A percentile compares a stretch with the other conserved stretches of the same genome.
phyloP scores from a whole-genome alignment of 2,329 filamentous ascomycete genomes.

The Rutstroemia sp. region DNA sequence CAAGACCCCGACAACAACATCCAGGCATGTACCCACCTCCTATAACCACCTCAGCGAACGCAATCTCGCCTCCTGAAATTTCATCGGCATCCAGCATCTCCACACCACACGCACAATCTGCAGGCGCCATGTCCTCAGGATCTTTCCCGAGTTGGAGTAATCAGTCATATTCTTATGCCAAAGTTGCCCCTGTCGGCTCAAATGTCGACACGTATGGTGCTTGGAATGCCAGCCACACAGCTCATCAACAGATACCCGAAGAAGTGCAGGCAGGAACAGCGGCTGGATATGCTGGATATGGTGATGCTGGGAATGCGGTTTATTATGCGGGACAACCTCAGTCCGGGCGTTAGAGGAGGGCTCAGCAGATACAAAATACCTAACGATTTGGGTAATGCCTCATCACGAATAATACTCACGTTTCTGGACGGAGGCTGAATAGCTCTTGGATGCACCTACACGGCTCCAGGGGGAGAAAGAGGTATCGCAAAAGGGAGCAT shows the following conservation, averaged over 20 bases:
- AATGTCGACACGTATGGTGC: slow-evolving; percentile 21
- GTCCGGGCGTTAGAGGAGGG: slow-evolving; percentile 8
- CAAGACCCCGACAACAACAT: background rate
- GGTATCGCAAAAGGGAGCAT: background rate
- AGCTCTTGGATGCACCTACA: background rate
- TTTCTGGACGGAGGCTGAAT: slow-evolving; percentile 1
- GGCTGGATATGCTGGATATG: slow-evolving; percentile 19
- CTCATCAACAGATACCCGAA: slow-evolving; percentile 16
- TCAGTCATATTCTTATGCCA: slow-evolving; percentile 20
- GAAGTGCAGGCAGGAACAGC: slow-evolving; percentile 10
- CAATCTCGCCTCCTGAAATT: slow-evolving; percentile 17
- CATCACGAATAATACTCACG: background rate
- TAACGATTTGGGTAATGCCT: background rate
- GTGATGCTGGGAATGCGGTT: slow-evolving; percentile 18
- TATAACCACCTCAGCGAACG: slow-evolving; percentile 17
- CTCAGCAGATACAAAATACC: background rate
- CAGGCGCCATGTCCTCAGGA: slow-evolving; percentile 10
- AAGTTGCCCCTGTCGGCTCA: slow-evolving; percentile 15
- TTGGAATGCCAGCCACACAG: slow-evolving; percentile 19
- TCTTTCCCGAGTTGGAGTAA: slow-evolving; percentile 23
- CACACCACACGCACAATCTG: slow-evolving; percentile 20
- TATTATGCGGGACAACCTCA: slow-evolving; percentile 24
- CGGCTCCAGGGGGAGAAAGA: background rate
- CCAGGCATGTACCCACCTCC: slow-evolving; percentile 24
- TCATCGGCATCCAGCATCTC: slow-evolving; percentile 17